A percentile compares a stretch with the other conserved stretches of the same genome.
Evolutionary conservation across 345 rosid genomes (phyloP).

Genomic region (Psidium friedrichsthalianum): DNA sequence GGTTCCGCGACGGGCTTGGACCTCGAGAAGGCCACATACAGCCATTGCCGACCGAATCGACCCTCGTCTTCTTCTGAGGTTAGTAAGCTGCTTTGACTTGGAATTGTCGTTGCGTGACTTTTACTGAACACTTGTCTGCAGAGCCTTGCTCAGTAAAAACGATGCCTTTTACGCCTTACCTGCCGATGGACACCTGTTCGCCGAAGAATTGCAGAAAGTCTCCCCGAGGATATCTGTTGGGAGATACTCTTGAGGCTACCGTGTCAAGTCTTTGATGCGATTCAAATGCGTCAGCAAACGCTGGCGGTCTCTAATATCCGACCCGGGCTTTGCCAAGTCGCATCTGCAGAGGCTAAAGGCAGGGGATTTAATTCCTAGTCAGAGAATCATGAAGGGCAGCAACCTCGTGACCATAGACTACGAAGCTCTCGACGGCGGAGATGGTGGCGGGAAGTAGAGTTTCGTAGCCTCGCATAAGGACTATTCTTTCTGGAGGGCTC

Average conservation of each 20-base stretch:
- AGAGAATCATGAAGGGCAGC: neutral
- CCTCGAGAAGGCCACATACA: neutral
- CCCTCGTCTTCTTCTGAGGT: too few relatives aligned
- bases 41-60: neutral
- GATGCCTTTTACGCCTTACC: too few relatives aligned
- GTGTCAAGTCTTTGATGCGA: neutral
- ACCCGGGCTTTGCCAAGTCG: neutral
- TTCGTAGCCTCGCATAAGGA: too few relatives aligned
- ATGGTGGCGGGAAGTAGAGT: neutral
- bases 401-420: neutral
- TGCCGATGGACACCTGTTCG: too few relatives aligned
- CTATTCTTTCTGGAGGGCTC: neutral
- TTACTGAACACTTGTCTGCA: too few relatives aligned
- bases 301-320: conserved; percentile 1
- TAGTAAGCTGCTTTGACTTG: too few relatives aligned
- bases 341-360: too few relatives aligned
- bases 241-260: conserved; percentile 6
- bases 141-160: too few relatives aligned
- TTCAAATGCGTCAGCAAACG: conserved; percentile 5
- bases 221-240: neutral
- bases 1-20: neutral
- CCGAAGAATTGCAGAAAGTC: too few relatives aligned
- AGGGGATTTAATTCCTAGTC: neutral
- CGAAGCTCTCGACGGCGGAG: neutral
- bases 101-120: too few relatives aligned